Evolutionary conservation across 1,139 yeast species (phyloP).

Genomic region (Yamadazyma kanchanaburiensis): DNA sequence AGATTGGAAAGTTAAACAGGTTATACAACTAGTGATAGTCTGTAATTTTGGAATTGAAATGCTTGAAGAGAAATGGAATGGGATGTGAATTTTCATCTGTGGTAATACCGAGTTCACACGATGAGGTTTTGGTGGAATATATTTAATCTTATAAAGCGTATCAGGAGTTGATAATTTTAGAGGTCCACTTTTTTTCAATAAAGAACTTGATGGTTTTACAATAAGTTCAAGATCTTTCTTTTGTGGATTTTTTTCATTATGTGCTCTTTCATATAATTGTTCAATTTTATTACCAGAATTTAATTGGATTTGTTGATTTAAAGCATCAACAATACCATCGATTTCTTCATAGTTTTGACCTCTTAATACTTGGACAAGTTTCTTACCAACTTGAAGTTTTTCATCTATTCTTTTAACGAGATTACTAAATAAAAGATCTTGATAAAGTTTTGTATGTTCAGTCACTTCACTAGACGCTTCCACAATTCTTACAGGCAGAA

Average conservation of each 20-base stretch:
- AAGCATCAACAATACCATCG: constrained; percentile 5
- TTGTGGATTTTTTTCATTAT: constrained; percentile 4
- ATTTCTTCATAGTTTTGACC: constrained; percentile 2
- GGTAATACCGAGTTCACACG: constrained; percentile 15
- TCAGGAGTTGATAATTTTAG: constrained; percentile 27
- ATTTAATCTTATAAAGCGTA: constrained; percentile 22
- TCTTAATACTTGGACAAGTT: constrained; percentile 4
- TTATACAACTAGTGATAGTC: constrained; percentile 26
- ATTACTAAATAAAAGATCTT: constrained; percentile 21
- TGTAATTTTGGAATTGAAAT: constrained; percentile 28
- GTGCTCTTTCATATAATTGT: constrained; percentile 11
- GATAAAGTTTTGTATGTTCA: constrained; percentile 4
- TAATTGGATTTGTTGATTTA: constrained; percentile 5
- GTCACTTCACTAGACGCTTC: not conserved
- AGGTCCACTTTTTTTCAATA: constrained; percentile 4
- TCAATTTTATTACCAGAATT: constrained; percentile 5
- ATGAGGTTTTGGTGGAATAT: constrained; percentile 29
- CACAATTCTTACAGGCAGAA: constrained; percentile 26
- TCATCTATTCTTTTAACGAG: constrained; percentile 27
- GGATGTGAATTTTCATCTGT: constrained; percentile 29
- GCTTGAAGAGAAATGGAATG: constrained; percentile 13
- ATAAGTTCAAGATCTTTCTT: constrained; percentile 7
- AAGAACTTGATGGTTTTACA: constrained; percentile 8
- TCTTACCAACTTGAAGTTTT: constrained; percentile 14
- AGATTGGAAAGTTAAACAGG: constrained; percentile 31